Percentiles rank a stretch among this genome's conserved stretches.
phyloP scores from a whole-genome alignment of 306 rosid genomes.

The Aeschynomene evenia region DNA sequence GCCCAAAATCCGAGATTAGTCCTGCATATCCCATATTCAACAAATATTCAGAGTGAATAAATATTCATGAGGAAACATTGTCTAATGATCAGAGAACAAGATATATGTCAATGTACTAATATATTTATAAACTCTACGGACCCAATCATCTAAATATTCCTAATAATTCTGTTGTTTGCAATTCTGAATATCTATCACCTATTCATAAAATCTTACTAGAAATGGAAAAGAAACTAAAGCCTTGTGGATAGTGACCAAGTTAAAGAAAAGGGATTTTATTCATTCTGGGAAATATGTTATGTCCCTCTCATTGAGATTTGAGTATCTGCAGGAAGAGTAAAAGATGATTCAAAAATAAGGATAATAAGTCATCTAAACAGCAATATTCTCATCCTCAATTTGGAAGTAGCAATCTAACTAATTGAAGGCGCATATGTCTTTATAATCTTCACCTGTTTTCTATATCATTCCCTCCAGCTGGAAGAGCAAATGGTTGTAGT shows the following conservation, averaged over 20 bases:
- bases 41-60: constrained; percentile 23
- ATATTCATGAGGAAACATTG: not conserved
- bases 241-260: not conserved
- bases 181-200: not conserved
- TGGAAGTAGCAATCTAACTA: not conserved
- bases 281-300: not conserved
- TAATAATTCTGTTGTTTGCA: not conserved
- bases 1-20: constrained; percentile 95
- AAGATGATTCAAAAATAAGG: not conserved
- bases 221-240: constrained; percentile 15
- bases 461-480: constrained; percentile 88
- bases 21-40: constrained; percentile 51
- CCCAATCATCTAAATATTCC: not conserved
- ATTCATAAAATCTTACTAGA: not conserved
- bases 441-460: constrained; percentile 66
- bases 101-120: not conserved
- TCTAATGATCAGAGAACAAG: constrained; percentile 22
- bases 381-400: constrained; percentile 2
- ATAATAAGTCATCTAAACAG: constrained; percentile 7
- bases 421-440: not conserved
- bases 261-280: constrained; percentile 1
- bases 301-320: not conserved
- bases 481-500: constrained; percentile 95
- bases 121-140: constrained; percentile 6
- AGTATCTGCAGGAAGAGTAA: constrained; percentile 25